Conservation (phyloP, 2,329 filamentous ascomycete genomes). For the Ciborinia camelliae region DNA sequence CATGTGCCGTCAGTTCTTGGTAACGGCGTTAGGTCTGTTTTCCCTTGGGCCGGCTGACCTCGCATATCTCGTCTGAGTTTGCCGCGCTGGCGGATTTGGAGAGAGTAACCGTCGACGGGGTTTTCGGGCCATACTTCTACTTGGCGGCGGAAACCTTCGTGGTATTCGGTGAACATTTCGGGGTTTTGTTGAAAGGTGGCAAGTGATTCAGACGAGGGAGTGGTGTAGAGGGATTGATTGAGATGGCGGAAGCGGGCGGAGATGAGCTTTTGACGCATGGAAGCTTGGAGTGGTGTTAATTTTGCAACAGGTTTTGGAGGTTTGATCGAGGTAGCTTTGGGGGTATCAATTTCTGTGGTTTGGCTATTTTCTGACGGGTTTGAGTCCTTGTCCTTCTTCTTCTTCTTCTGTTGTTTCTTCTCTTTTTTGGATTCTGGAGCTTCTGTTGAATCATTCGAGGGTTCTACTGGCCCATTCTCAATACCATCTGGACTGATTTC, state of each 20-base stretch:
- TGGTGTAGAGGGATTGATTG: conserved; percentile 95
- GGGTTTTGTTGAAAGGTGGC: conserved; percentile 78
- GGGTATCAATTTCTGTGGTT: neutral
- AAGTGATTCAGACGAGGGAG: conserved; percentile 79
- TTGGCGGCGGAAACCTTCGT: conserved; percentile 92
- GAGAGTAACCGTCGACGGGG: conserved; percentile 84
- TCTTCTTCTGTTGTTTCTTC: conserved; percentile 39
- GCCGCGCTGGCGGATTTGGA: conserved; percentile 65
- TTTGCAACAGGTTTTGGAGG: conserved; percentile 47
- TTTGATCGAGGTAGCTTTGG: conserved; percentile 17
- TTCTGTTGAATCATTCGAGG: conserved; percentile 21
- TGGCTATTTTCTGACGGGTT: conserved; percentile 4
- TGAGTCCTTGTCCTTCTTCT: conserved; percentile 35
- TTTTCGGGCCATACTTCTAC: conserved; percentile 96
- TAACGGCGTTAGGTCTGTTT: conserved; percentile 43
- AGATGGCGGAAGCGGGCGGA: conserved; percentile 96
- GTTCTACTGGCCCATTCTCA: conserved; percentile 25
- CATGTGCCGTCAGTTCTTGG: conserved; percentile 70
- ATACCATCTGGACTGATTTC: conserved; percentile 32
- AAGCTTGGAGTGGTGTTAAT: conserved; percentile 86
- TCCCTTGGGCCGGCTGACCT: conserved; percentile 29
- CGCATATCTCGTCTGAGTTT: conserved; percentile 42
- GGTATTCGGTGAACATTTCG: conserved; percentile 94
- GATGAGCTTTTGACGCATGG: conserved; percentile 92
- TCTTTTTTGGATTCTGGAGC: conserved; percentile 28